These are phyloP conservation scores for Phlyctochytrium planicorne DNA, from an alignment of 192 early-diverging fungal species.

Conservation along the genomic window DNA sequence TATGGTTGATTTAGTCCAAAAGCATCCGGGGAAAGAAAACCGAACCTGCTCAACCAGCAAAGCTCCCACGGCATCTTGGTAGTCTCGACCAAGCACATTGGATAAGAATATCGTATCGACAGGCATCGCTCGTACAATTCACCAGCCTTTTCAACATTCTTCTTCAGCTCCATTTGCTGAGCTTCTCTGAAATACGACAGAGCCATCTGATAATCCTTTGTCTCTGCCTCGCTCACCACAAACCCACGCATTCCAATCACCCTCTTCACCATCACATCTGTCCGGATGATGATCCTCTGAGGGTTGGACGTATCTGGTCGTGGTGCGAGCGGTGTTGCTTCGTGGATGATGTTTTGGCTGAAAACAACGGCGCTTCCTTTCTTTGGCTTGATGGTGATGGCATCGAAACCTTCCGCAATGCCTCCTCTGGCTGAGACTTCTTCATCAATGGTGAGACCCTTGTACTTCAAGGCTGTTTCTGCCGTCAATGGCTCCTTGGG, in stretches of 20 bases:
- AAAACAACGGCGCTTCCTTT: not conserved
- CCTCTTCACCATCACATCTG: not conserved
- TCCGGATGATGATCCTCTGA: not conserved
- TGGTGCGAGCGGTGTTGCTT: not conserved
- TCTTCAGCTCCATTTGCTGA: slow-evolving; percentile 5
- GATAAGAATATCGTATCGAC: not conserved
- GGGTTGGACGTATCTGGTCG: no score
- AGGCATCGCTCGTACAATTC: slow-evolving; percentile 9
- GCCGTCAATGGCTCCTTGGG: not conserved
- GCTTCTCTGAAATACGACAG: slow-evolving; percentile 16
- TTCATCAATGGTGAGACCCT: slow-evolving; percentile 4
- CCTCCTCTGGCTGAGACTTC: not conserved
- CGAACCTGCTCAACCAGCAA: no score
- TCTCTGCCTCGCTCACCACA: not conserved
- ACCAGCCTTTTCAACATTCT: not conserved
- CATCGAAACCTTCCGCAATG: not conserved
- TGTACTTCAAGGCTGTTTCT: not conserved
- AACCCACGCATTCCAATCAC: not conserved
- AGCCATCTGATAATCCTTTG: slow-evolving; percentile 8
- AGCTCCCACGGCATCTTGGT: no score
- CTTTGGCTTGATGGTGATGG: not conserved
- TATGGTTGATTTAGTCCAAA: no score
- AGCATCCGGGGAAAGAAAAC: no score
- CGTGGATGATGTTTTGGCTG: not conserved
- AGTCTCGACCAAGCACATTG: no score